Base-by-base conservation (phyloP, 23 red algal genomes). In the Agarophyton chilense region DNA sequence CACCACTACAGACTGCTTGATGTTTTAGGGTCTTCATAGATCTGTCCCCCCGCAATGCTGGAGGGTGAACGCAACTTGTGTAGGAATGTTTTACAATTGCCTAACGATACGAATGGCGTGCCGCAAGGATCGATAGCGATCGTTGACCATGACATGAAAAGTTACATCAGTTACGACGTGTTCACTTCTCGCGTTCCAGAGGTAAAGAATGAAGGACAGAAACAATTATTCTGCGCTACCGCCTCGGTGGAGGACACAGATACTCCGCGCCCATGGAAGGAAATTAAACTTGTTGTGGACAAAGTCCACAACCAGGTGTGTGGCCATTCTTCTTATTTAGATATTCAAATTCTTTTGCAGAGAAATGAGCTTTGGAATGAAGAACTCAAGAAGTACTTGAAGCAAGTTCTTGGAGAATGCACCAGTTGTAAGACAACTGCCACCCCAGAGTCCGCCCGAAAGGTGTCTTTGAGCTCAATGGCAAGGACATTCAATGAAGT, bases 141-240 rank as follows among this genome's bases (percentile, higher is more conserved):
- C 12, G 44, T 83, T 49, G 31, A 83, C 0, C 56, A 68, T 68
- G 28, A 83, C 60, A 41, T 83, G 60, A 55, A 83, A 55, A 83
- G 32, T 9, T 83, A 58, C 53, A 62, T 82, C 25, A 14, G 18
- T 18, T 41, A 28, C 53, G 54, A 40, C 28, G 36, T 19, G 4
- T 82, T 61, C 54, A 9, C 22, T 24, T 32, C 35, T 12, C 4
- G 13, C 33, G n/a, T n/a, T n/a, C n/a, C n/a, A n/a, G n/a, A n/a
- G n/a, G n/a, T n/a, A n/a, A n/a, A n/a, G n/a, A n/a, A n/a, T n/a
- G n/a, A n/a, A n/a, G n/a, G n/a, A n/a, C n/a, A n/a, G n/a, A 58
- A n/a, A 32, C 28, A 22, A 25, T 12, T 19, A 0, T 56, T 5
- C 40, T 82, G 53, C 44, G 78, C 78, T 26, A 61, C 1, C 38